Base-by-base conservation (phyloP, 331 rosid species). In the Ulmus americana region DNA sequence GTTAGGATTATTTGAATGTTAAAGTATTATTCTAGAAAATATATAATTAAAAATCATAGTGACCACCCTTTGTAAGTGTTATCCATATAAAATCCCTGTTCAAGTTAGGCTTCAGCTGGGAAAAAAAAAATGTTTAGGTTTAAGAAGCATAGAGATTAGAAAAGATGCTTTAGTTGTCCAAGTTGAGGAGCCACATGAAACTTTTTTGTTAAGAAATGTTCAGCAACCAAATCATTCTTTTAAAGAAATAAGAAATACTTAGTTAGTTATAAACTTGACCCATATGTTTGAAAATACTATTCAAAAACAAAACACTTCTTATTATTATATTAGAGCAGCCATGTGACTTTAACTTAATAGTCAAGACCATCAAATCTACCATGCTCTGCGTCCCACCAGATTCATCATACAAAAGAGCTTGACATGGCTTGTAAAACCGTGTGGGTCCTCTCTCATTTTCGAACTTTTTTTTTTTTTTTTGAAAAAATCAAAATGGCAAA, bases 341-440 rank as follows among this genome's bases (percentile, higher is more conserved):
- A 60, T 60, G 64, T 60, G 64, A 60, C 49, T 49, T 60, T 39
- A 60, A 60, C 64, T 5, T 14, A 15, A 40, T 60, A 40, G 50
- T 47, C 64, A 12, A 39, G 64, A 60, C 64, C 41, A 42, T 35
- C 41, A 60, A 60, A 60, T 59, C 64, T 5, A 11, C 35, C 6
- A 22, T 59, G 48, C 13, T 59, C 64, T 11, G 5, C 12, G 40
- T 60, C 64, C 38, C 49, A 60, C 49, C 45, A 60, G 43, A 60
- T 60, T 40, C 48, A 60, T 42, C 39, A 10, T 10, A 14, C 8
- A 57, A 39, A 53, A 15, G 2, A 53, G 54, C 55, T 9, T 62
- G 55, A 45, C 67, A 42, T 62, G 55, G 47, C 65, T n/a, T 12
- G 16, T 62, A 45, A 28, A 62, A 62, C 67, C 67, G 67, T 45